Evolutionary conservation across 2,329 filamentous ascomycete species (phyloP).

Genomic region (Ascochyta fabae): DNA sequence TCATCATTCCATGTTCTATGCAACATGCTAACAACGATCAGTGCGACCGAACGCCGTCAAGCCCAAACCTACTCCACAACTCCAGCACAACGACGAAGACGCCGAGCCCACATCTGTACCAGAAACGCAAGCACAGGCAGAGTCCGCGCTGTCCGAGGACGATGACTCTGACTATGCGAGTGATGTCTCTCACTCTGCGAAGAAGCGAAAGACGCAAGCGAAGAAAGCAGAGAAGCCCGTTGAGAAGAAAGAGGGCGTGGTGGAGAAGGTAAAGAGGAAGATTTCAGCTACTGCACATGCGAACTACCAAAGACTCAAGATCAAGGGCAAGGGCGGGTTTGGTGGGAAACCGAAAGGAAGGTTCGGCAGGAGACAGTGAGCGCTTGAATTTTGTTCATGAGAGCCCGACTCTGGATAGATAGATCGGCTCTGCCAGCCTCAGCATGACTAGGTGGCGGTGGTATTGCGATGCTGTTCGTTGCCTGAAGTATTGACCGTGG

Average conservation of each 20-base stretch:
- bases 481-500: constrained; percentile 10
- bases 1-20: not conserved
- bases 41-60: constrained; percentile 49
- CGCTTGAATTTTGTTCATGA: not conserved
- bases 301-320: constrained; percentile 58
- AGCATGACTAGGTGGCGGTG: not conserved
- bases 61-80: constrained; percentile 52
- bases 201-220: constrained; percentile 31
- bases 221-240: constrained; percentile 19
- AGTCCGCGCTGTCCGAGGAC: constrained; percentile 46
- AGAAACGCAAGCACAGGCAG: constrained; percentile 38
- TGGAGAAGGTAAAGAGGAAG: constrained; percentile 52
- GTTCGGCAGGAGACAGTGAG: constrained; percentile 44
- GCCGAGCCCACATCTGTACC: constrained; percentile 51
- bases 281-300: constrained; percentile 56
- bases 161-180: constrained; percentile 52
- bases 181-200: constrained; percentile 46
- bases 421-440: not conserved
- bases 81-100: constrained; percentile 35
- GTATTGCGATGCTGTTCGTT: constrained; percentile 4
- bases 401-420: not conserved
- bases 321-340: constrained; percentile 56
- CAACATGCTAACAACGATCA: constrained; percentile 33
- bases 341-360: constrained; percentile 44
- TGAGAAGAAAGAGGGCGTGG: constrained; percentile 32